Evolutionary conservation across 179 eudicot species (phyloP).

Genomic region (Beta lomatogona): DNA sequence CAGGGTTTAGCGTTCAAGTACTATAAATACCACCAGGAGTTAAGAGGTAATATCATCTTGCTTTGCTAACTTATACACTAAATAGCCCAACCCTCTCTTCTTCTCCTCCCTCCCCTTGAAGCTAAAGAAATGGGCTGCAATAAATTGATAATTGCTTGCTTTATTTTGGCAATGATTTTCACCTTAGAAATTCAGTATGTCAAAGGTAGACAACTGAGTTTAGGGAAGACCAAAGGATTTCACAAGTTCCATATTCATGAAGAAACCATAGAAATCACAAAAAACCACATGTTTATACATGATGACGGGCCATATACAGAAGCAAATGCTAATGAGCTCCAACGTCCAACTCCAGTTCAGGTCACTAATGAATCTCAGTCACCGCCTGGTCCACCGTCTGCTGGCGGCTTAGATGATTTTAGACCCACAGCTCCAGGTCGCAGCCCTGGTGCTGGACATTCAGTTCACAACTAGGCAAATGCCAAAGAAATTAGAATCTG

Average conservation of each 20-base stretch:
- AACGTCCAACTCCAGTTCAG: slow-evolving; percentile 25
- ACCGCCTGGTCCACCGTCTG: slow-evolving; percentile 29
- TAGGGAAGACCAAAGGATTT: slow-evolving; percentile 20
- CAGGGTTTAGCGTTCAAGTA: slow-evolving; percentile 27
- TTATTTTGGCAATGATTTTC: slow-evolving; percentile 35
- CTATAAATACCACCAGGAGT: slow-evolving; percentile 43
- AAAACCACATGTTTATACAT: slow-evolving; percentile 12
- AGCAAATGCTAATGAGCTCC: slow-evolving; percentile 25
- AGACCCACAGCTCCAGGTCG: slow-evolving; percentile 64
- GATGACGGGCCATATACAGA: slow-evolving; percentile 16
- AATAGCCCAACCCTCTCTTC: slow-evolving; percentile 19
- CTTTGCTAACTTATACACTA: slow-evolving; percentile 18
- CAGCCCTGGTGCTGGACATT: slow-evolving; percentile 70
- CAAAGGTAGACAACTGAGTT: slow-evolving; percentile 41
- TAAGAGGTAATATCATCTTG: slow-evolving; percentile 25
- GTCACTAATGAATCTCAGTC: slow-evolving; percentile 22
- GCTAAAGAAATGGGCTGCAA: slow-evolving; percentile 41
- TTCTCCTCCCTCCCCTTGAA: slow-evolving; percentile 9
- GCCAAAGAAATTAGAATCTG: slow-evolving; percentile 8
- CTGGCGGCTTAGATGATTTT: slow-evolving; percentile 46
- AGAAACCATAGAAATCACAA: slow-evolving; percentile 17
- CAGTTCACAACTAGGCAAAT: slow-evolving; percentile 35
- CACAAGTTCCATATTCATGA: slow-evolving; percentile 27
- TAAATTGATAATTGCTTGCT: slow-evolving; percentile 33
- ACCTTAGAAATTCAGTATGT: slow-evolving; percentile 25